Percentiles rank a stretch among this genome's conserved stretches.
These are phyloP conservation scores for Avena sativa DNA, from an alignment of 176 grass and related monocot species.

Conservation along the genomic window DNA sequence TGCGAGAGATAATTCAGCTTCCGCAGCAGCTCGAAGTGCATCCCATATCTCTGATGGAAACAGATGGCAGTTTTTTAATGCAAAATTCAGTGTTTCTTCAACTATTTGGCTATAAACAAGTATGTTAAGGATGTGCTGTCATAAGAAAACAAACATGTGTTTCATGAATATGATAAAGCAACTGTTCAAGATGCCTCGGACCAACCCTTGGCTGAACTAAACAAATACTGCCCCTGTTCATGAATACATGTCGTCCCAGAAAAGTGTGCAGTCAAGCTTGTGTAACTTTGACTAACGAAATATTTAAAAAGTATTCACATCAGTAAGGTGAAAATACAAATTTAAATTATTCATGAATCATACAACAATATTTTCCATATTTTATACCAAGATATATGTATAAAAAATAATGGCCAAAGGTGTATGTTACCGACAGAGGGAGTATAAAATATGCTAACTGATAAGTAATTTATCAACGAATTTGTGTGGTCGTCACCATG, in stretches of 20 bases:
- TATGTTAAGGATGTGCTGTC: neutral
- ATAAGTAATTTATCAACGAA: neutral
- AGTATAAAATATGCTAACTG: neutral
- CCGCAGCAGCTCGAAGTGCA: conserved; percentile 82
- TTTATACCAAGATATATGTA: neutral
- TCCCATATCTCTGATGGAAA: conserved; percentile 89
- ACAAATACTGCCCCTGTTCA: neutral
- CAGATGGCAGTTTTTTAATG: conserved; percentile 26
- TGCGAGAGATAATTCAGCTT: conserved; percentile 75
- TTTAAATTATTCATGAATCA: neutral
- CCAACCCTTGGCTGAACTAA: neutral
- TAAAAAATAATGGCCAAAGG: neutral
- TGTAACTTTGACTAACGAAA: neutral
- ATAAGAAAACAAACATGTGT: conserved; percentile 8
- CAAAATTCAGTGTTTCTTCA: conserved; percentile 10
- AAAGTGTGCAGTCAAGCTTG: neutral
- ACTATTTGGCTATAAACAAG: conserved; percentile 3
- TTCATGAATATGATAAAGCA: neutral
- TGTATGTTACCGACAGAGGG: neutral
- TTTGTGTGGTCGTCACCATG: conserved; percentile 5
- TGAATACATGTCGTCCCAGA: neutral
- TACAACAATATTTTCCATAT: neutral
- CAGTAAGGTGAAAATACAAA: neutral
- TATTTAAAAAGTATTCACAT: neutral
- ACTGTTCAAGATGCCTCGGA: neutral